Evolutionary conservation across 2,329 filamentous ascomycete species (phyloP), one percentile per base, ranked within the genome.

Genomic region (Paraphoma sp.): DNA sequence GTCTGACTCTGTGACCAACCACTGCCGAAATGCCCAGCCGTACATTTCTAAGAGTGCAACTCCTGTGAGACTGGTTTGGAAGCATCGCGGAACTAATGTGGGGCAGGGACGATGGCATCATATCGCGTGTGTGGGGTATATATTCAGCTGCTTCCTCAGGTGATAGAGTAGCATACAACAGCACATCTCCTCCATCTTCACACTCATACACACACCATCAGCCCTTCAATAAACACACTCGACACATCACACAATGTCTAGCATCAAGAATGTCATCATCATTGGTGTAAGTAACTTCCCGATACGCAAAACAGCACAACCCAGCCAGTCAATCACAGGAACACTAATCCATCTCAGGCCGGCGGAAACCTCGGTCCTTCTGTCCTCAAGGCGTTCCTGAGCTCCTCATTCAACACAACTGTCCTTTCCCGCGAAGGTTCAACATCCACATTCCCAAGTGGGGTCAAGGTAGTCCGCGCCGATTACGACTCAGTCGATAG

Each of bases 351-450:
- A 23, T 8, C 3, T 10, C 31, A 76, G 68, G 75, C 76, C 36
- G 64, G 67, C 23, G 79, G 80, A 45, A 81, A 80, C 48, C 71
- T 82, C 16, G 80, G 80, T 1, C 76, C 76, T 7, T 63, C 74
- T 9, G 69, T 83, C 43, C 67, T 82, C 28, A 53, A 74, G 10
- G 72, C 74, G 4, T 78, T 84, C 45, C 64, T 79, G 2, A 57
- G 71, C 4, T 73, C 72, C n/a, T 70, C 74, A 10, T 85, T 88
- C 75, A 78, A 80, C 53, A 76, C 87, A 51, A 86, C 84, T 8
- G 78, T 86, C 40, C 79, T 89, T 46, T 83, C 82, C 23, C 85
- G 87, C 65, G 71, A 76, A 40, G 59, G 58, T 17, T 84, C 82
- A 4, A 74, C 57, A 11, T 78, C 78, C 16, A 76, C 72, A 16